Base-by-base conservation (phyloP, 2,329 filamentous ascomycete species). In the Fusarium sp. region DNA sequence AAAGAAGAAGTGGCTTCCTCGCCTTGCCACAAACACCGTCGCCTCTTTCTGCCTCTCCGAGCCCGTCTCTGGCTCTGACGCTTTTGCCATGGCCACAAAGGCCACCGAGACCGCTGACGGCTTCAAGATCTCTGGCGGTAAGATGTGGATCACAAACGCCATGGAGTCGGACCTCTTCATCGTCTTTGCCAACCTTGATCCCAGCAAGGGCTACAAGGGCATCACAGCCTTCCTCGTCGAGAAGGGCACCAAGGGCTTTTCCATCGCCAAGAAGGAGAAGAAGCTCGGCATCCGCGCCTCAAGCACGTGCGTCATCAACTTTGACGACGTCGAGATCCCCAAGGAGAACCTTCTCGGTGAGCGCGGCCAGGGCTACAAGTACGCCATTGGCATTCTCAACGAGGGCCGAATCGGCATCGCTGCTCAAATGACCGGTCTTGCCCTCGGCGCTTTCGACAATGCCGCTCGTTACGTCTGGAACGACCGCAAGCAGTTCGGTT, bases 101-200 rank as follows among this genome's bases (percentile, higher is more conserved):
- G 95, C 95, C 38, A 88, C 86, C 54, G 91, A 93, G 82, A 95
- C 92, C 1, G 83, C 87, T 19, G 84, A 88, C 64, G 93, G 94
- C 31, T 99, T 94, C 81, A 88, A 84, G 78, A 90, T 99, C 77
- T 90, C 87, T 59, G 95, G 95, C 45, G 88, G 87, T 77, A 99
- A 99, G 86, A 99, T 99, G 95, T 99, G 95, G 95, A 99, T 99
- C 78, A 99, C 95, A 63, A 99, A 99, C 83, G 90, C 91, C 46
- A 88, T 94, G 80, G 95, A 99, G 79, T 90, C 95, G 17, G 88
- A 88, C 57, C 89, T 98, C 81, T 99, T 97, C 80, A 94, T 99
- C 72, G 95, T 99, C 55, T 99, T 99, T 73, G 95, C 95, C 72
- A 99, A 97, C 79, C 82, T 99, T 35, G 89, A 97, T 74, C 93